These are phyloP conservation scores for Mimosa pudica DNA, from an alignment of 306 rosid species.

Conservation along the genomic window DNA sequence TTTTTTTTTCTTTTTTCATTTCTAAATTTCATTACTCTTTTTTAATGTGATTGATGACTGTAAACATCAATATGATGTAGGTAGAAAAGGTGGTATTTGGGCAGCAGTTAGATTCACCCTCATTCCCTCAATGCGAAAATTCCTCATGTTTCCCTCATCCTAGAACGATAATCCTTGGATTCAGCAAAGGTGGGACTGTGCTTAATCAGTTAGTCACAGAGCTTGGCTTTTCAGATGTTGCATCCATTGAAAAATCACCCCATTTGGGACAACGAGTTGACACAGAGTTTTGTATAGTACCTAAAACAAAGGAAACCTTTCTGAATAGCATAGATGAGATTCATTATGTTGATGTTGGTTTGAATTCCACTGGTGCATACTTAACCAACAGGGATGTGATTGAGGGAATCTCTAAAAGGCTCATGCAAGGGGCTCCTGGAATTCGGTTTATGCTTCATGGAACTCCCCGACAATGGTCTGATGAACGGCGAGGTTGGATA, in stretches of 20 bases:
- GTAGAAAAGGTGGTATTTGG: constrained; percentile 38
- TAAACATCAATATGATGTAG: constrained; percentile 45
- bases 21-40: not conserved
- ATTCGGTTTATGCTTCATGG: constrained; percentile 80
- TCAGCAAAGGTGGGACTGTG: constrained; percentile 93
- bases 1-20: not conserved
- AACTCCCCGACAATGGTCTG: constrained; percentile 89
- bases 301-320: constrained; percentile 54
- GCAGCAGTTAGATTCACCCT: constrained; percentile 34
- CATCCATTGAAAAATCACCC: constrained; percentile 23
- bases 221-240: constrained; percentile 52
- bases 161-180: constrained; percentile 69
- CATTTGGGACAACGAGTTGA: constrained; percentile 32
- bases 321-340: constrained; percentile 65
- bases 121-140: constrained; percentile 17
- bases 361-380: constrained; percentile 77
- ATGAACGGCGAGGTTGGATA: constrained; percentile 67
- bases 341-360: constrained; percentile 89
- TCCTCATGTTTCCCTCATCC: constrained; percentile 40
- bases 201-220: constrained; percentile 82
- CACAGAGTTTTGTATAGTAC: constrained; percentile 36
- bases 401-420: constrained; percentile 52
- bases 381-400: constrained; percentile 53
- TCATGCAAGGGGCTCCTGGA: constrained; percentile 42
- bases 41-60: not conserved